A percentile compares a stretch with the other conserved stretches of the same genome.
These are phyloP conservation scores for Leccinum variicolor DNA, from an alignment of 768 basidiomycete species.

Conservation along the genomic window DNA sequence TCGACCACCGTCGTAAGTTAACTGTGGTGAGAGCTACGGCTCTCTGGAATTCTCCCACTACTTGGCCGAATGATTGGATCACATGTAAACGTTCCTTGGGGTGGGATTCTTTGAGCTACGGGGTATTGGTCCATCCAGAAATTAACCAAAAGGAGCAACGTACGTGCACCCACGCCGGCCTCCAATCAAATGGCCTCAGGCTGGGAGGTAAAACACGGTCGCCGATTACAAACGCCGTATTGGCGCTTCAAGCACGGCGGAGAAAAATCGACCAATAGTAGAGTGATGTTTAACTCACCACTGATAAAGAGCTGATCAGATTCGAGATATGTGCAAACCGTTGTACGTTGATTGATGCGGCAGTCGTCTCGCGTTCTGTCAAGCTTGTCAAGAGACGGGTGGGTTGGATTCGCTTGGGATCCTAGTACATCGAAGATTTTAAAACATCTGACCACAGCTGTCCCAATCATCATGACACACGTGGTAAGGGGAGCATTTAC, in stretches of 20 bases:
- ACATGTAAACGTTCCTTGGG: background rate
- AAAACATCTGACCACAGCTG: background rate
- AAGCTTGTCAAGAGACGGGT: too few relatives aligned
- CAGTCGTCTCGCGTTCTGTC: background rate
- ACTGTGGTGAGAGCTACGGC: constrained; percentile 1
- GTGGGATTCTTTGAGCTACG: too few relatives aligned
- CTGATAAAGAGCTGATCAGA: background rate
- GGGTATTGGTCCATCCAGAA: background rate
- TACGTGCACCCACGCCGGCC: constrained; percentile 1
- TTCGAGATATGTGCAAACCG: background rate
- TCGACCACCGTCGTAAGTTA: background rate
- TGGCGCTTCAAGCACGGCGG: background rate
- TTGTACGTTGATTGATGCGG: background rate
- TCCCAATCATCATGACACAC: background rate
- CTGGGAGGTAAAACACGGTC: background rate
- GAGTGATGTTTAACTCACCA: background rate
- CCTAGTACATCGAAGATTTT: background rate
- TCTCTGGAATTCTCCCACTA: background rate
- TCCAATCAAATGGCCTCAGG: background rate
- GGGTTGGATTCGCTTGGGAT: background rate
- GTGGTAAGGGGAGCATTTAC: background rate
- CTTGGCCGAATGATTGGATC: background rate
- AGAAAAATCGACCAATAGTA: background rate
- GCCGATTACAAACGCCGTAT: background rate
- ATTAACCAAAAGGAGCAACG: background rate